A percentile compares a stretch with the other conserved stretches of the same genome.
Conservation (phyloP, 176 grass and related monocot species). For the Bonia amplexicaulis region DNA sequence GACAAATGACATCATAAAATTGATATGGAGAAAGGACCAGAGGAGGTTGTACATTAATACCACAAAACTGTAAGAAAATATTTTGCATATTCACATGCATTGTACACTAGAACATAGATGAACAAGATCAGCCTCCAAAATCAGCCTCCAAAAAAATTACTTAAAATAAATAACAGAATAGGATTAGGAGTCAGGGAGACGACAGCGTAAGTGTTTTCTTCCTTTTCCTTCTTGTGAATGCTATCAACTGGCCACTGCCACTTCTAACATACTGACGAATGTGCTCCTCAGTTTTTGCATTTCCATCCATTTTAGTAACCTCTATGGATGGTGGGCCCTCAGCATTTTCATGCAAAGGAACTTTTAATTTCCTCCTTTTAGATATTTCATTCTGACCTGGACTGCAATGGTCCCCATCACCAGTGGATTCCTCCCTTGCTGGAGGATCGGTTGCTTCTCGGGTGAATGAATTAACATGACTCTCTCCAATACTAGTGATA, state of each 20-base stretch:
- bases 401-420: not conserved
- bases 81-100: not conserved
- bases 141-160: not conserved
- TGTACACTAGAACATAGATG: not conserved
- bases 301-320: not conserved
- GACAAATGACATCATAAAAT: not conserved
- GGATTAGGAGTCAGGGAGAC: constrained; percentile 11
- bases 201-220: not conserved
- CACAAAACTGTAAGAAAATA: not conserved
- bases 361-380: not conserved
- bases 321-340: not conserved
- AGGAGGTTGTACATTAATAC: too few relatives aligned
- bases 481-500: constrained; percentile 4
- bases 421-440: not conserved
- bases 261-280: not conserved
- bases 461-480: not conserved
- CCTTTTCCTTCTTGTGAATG: constrained; percentile 33
- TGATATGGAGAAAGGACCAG: not conserved
- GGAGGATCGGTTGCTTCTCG: not conserved
- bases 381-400: not conserved
- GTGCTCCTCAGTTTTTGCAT: not conserved
- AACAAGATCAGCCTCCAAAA: not conserved
- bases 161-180: not conserved
- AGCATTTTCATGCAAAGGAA: constrained; percentile 7
- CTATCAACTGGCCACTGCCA: not conserved